Evolutionary conservation across 176 grass and related monocot genomes (phyloP).

Genomic region (Aechmea fasciata): DNA sequence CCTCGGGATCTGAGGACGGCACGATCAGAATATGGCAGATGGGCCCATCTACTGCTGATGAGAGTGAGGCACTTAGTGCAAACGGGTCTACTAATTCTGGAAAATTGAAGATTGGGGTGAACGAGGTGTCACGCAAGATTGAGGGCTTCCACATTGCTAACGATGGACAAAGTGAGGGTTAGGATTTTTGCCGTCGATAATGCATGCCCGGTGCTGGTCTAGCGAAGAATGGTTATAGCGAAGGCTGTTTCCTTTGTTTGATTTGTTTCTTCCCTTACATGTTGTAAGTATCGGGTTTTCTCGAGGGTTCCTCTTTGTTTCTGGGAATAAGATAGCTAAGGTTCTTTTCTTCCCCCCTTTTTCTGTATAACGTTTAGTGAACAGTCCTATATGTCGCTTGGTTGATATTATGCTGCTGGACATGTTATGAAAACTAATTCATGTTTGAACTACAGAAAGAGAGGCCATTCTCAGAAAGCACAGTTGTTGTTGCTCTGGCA

Average conservation of each 20-base stretch:
- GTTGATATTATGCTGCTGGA: too few relatives aligned
- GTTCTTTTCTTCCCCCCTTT: too few relatives aligned
- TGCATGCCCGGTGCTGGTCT: constrained; percentile 7
- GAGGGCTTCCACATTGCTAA: constrained; percentile 69
- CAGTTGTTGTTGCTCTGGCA: too few relatives aligned
- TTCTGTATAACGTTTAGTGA: too few relatives aligned
- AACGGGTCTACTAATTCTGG: constrained; percentile 21
- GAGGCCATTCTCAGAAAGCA: too few relatives aligned
- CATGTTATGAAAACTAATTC: too few relatives aligned
- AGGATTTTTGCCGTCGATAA: constrained; percentile 17
- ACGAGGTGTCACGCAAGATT: constrained; percentile 60
- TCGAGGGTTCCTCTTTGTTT: not conserved
- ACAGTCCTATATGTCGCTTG: too few relatives aligned
- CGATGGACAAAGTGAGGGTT: constrained; percentile 46
- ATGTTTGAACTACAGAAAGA: too few relatives aligned
- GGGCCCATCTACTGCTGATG: constrained; percentile 41
- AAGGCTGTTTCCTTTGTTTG: not conserved
- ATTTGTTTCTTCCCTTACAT: not conserved
- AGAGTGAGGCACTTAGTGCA: constrained; percentile 26
- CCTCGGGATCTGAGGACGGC: constrained; percentile 93
- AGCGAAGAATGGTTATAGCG: not conserved
- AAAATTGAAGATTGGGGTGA: constrained; percentile 42
- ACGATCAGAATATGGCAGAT: constrained; percentile 91
- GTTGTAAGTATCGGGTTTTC: not conserved
- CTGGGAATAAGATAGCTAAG: not conserved